phyloP scores from a whole-genome alignment of 164 flowering plant species.

The Chimonanthus praecox region DNA sequence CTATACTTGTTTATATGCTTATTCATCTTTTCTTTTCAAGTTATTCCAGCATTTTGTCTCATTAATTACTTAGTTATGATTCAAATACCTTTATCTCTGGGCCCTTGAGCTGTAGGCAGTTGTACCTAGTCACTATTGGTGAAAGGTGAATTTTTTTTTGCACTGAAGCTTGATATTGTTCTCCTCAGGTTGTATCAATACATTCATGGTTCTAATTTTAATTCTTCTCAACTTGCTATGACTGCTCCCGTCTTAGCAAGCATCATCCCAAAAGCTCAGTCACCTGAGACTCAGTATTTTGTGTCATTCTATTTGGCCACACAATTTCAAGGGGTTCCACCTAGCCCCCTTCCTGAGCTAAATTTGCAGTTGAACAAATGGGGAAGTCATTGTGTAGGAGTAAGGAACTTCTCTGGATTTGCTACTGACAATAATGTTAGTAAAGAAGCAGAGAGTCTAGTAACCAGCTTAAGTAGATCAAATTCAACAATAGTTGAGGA shows the following conservation, averaged over 20 bases:
- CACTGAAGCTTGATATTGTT: background rate
- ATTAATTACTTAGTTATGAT: too few relatives aligned
- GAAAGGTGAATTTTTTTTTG: too few relatives aligned
- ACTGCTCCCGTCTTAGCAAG: constrained; percentile 64
- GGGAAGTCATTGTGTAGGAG: constrained; percentile 54
- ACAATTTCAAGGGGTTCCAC: constrained; percentile 56
- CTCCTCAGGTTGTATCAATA: constrained; percentile 56
- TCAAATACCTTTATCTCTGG: too few relatives aligned
- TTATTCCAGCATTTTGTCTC: too few relatives aligned
- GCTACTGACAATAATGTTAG: constrained; percentile 49
- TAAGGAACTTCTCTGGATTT: constrained; percentile 68
- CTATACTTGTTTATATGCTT: too few relatives aligned
- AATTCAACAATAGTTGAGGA: constrained; percentile 42
- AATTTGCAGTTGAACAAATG: constrained; percentile 36
- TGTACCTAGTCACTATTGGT: too few relatives aligned
- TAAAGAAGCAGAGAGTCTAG: constrained; percentile 59
- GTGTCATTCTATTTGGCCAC: constrained; percentile 55
- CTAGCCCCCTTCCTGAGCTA: constrained; percentile 63
- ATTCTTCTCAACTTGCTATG: constrained; percentile 51
- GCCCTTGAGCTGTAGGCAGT: too few relatives aligned
- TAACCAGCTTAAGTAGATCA: constrained; percentile 53
- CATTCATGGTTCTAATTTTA: constrained; percentile 67
- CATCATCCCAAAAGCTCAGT: constrained; percentile 55
- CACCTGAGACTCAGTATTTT: constrained; percentile 39
- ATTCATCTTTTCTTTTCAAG: too few relatives aligned